phyloP scores from a whole-genome alignment of 768 basidiomycete genomes.

The Boletus rubescentipes region DNA sequence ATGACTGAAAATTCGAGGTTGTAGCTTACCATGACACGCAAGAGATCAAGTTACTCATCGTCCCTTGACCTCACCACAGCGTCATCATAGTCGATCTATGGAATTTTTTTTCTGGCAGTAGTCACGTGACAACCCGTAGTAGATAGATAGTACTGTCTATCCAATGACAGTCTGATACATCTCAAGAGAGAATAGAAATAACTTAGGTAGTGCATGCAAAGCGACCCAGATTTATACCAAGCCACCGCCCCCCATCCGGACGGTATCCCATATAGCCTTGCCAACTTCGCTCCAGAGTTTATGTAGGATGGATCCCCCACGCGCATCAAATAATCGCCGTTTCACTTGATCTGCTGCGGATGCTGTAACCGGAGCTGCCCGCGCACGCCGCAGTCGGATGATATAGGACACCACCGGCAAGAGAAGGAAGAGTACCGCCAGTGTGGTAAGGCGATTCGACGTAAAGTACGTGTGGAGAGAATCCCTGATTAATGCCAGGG shows the following conservation, averaged over 20 bases:
- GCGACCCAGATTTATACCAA: constrained; percentile 45
- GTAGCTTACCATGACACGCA: constrained; percentile 57
- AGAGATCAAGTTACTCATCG: constrained; percentile 77
- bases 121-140: constrained; percentile 17
- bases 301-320: constrained; percentile 36
- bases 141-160: neutral
- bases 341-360: constrained; percentile 59
- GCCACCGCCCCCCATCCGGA: constrained; percentile 76
- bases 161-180: neutral
- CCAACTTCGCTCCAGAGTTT: constrained; percentile 52
- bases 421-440: constrained; percentile 41
- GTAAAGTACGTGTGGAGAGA: constrained; percentile 49
- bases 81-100: neutral
- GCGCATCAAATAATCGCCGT: constrained; percentile 47
- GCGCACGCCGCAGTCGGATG: constrained; percentile 50
- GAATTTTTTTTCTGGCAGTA: constrained; percentile 13
- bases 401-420: constrained; percentile 46
- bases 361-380: constrained; percentile 17
- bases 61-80: neutral
- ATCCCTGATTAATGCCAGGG: constrained; percentile 47
- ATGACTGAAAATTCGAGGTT: neutral
- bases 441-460: constrained; percentile 45
- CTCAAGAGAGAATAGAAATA: constrained; percentile 16
- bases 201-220: neutral
- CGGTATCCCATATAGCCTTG: constrained; percentile 60